Evolutionary conservation across 805 yeast species (phyloP).

Genomic region (Myxozyma vanderwaltii): DNA sequence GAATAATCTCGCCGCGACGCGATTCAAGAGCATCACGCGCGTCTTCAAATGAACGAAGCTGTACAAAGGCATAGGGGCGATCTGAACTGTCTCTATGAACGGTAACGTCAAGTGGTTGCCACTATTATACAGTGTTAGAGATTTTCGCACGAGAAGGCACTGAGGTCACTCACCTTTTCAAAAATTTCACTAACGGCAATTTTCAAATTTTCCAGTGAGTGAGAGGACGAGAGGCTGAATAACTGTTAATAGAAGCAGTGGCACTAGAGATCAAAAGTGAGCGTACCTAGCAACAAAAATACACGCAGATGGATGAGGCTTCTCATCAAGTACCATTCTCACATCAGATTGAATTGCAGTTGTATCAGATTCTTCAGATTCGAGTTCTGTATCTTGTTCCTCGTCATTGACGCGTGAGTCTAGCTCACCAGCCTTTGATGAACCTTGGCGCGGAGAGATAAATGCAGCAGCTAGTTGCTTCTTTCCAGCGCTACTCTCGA

Average conservation of each 20-base stretch:
- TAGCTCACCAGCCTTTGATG: not conserved
- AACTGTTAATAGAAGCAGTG: not conserved
- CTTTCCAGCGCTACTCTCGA: constrained; percentile 3
- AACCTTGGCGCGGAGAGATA: not conserved
- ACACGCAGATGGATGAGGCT: constrained; percentile 34
- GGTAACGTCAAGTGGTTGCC: constrained; percentile 33
- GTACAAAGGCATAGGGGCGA: constrained; percentile 33
- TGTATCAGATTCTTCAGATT: not conserved
- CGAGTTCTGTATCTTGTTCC: not conserved
- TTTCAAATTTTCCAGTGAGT: constrained; percentile 23
- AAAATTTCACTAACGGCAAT: constrained; percentile 24
- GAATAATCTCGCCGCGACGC: constrained; percentile 25
- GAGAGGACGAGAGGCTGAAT: constrained; percentile 25
- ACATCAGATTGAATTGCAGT: constrained; percentile 1
- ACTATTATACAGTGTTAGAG: constrained; percentile 10
- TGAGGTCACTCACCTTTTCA: constrained; percentile 12
- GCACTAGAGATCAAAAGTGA: not conserved
- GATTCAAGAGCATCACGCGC: constrained; percentile 32
- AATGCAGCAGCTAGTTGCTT: not conserved
- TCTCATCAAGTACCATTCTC: constrained; percentile 3
- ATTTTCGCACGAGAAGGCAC: not conserved
- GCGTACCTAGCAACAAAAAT: constrained; percentile 30
- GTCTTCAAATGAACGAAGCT: constrained; percentile 27
- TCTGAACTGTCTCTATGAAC: constrained; percentile 32
- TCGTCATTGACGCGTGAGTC: not conserved